These are phyloP conservation scores for Colletotrichum graminicola DNA, from an alignment of 2,329 filamentous ascomycete species.

Conservation along the genomic window DNA sequence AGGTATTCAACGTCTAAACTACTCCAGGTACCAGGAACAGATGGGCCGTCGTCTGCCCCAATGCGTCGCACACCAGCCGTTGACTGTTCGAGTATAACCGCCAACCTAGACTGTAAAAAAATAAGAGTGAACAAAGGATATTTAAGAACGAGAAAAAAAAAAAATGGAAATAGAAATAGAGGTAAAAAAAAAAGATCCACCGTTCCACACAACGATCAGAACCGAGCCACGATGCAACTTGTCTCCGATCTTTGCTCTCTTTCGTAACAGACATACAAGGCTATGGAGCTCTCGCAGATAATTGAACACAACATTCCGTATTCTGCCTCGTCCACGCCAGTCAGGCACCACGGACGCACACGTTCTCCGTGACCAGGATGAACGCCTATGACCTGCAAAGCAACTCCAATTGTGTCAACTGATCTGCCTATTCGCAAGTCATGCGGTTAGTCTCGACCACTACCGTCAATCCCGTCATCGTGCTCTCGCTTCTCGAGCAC, in stretches of 20 bases:
- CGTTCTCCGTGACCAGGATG: not conserved
- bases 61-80: not conserved
- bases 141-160: too few relatives aligned
- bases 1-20: constrained; percentile 14
- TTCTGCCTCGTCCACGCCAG: not conserved
- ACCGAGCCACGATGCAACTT: not conserved
- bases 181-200: too few relatives aligned
- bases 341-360: not conserved
- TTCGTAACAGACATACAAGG: not conserved
- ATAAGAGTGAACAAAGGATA: too few relatives aligned
- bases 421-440: constrained; percentile 11
- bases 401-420: constrained; percentile 8
- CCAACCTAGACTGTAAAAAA: not conserved
- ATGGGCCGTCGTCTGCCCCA: not conserved
- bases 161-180: too few relatives aligned
- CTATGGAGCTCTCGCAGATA: not conserved
- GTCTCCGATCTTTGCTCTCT: constrained; percentile 2
- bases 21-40: constrained; percentile 16
- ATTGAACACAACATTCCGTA: too few relatives aligned
- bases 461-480: constrained; percentile 9
- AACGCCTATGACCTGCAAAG: constrained; percentile 17
- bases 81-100: constrained; percentile 15
- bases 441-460: constrained; percentile 13
- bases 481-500: not conserved
- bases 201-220: not conserved